Conservation (phyloP, 768 basidiomycete genomes). For the Lactarius hatsudake region DNA sequence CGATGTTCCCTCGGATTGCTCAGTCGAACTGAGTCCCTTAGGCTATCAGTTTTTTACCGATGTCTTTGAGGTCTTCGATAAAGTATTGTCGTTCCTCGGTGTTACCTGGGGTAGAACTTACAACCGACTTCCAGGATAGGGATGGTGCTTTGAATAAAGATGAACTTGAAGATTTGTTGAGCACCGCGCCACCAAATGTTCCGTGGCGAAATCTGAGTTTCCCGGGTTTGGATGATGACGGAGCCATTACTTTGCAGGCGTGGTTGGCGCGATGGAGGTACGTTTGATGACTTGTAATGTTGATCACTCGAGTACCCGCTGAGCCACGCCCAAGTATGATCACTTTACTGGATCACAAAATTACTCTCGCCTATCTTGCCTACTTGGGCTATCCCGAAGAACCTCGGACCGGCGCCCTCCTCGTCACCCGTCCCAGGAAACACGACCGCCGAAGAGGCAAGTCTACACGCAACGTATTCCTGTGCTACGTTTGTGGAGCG, state of each 20-base stretch:
- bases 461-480: slow-evolving; percentile 86
- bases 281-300: slow-evolving; percentile 26
- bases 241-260: slow-evolving; percentile 91
- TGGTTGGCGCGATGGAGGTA: slow-evolving; percentile 99
- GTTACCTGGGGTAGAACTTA: background rate
- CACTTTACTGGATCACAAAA: slow-evolving; percentile 89
- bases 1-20: slow-evolving; percentile 90
- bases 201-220: slow-evolving; percentile 95
- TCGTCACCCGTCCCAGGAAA: slow-evolving; percentile 81
- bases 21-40: slow-evolving; percentile 89
- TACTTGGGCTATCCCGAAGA: slow-evolving; percentile 88
- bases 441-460: slow-evolving; percentile 84
- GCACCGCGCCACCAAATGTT: slow-evolving; percentile 85
- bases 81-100: slow-evolving; percentile 44
- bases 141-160: slow-evolving; percentile 85
- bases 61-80: slow-evolving; percentile 93
- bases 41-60: slow-evolving; percentile 98
- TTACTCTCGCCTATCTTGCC: slow-evolving; percentile 90
- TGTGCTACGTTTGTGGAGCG: slow-evolving; percentile 92
- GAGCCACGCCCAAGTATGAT: slow-evolving; percentile 69
- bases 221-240: slow-evolving; percentile 84
- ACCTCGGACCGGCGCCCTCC: slow-evolving; percentile 77
- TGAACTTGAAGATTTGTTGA: slow-evolving; percentile 87
- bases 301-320: background rate
- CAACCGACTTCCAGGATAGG: slow-evolving; percentile 61